Conservation (phyloP, 805 yeast genomes). For the Candida nemodendra region DNA sequence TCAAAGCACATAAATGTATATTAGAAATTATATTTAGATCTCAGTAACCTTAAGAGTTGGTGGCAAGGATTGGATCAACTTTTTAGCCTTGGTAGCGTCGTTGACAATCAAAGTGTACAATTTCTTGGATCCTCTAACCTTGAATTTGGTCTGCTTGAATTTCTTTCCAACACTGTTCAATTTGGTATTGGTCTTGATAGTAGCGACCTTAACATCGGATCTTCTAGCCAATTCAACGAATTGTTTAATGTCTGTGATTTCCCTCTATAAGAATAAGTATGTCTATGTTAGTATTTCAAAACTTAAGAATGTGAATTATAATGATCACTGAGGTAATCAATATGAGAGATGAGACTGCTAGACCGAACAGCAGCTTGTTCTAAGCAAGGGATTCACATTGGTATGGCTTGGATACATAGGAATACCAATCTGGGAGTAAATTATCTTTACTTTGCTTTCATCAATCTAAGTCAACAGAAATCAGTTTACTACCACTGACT, state of each 20-base stretch:
- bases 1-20: neutral
- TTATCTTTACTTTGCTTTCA: too few relatives aligned
- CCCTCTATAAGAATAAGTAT: slow-evolving; percentile 34
- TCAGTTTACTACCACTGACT: too few relatives aligned
- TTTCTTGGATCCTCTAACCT: slow-evolving; percentile 94
- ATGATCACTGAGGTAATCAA: too few relatives aligned
- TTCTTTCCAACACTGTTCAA: slow-evolving; percentile 77
- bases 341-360: too few relatives aligned
- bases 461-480: too few relatives aligned
- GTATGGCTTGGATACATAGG: too few relatives aligned
- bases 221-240: slow-evolving; percentile 96
- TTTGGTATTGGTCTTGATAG: slow-evolving; percentile 91
- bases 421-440: too few relatives aligned
- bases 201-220: slow-evolving; percentile 90
- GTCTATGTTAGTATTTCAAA: slow-evolving; percentile 19
- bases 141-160: slow-evolving; percentile 95
- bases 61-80: slow-evolving; percentile 96
- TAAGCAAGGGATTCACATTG: too few relatives aligned
- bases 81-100: slow-evolving; percentile 96
- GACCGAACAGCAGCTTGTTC: too few relatives aligned
- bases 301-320: too few relatives aligned
- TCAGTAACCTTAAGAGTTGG: slow-evolving; percentile 76
- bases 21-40: slow-evolving; percentile 22
- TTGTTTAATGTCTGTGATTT: slow-evolving; percentile 95
- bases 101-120: slow-evolving; percentile 93